Evolutionary conservation across 169 alveolate species (phyloP), one percentile per base, ranked within the genome.

Genomic region (Plasmodium gonderi): DNA sequence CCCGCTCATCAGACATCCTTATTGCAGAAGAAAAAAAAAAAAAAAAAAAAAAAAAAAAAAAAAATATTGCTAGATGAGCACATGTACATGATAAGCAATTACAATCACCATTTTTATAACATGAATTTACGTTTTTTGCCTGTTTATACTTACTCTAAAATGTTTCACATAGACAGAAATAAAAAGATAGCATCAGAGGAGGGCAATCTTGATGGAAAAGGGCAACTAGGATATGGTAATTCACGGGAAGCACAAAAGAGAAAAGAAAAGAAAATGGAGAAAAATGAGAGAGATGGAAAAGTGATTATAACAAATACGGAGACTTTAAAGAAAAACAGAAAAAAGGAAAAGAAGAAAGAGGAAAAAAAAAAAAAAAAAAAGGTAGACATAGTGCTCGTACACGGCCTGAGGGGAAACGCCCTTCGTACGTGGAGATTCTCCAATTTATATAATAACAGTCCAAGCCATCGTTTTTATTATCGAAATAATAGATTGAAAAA

Each of bases 391-490:
- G 78, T 85, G 36, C 54, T 85, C 47, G 87, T 85, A 29, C 92
- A 85, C 51, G 92, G 92, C 11, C 38, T 85, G 68, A 45, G 92
- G 44, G 92, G 92, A 7, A 42, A 54, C 47, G 92, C 92, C 31
- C 72, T 75, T 14, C 92, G 92, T 75, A 85, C 92, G 14, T 85
- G 92, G 92, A 75, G 92, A 40, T 85, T 75, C 47, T 74, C 87
- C 29, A 85, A 85, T 31, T 29, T 75, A 11, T 85, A 85, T 47
- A 33, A 75, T 3, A 38, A 60, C 33, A 40, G 64, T 4, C 45
- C 79, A 40, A 40, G 29, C 29, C 45, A 44, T 75, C 33, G 45
- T 78, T 85, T 75, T 78, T 85, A 85, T 75, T 47, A 83, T 47
- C 47, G 42, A 74, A 83, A 83, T 49, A 60, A 72, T 1, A 69